phyloP scores from a whole-genome alignment of 768 basidiomycete species.

The Cantharellus cinnabarinus region DNA sequence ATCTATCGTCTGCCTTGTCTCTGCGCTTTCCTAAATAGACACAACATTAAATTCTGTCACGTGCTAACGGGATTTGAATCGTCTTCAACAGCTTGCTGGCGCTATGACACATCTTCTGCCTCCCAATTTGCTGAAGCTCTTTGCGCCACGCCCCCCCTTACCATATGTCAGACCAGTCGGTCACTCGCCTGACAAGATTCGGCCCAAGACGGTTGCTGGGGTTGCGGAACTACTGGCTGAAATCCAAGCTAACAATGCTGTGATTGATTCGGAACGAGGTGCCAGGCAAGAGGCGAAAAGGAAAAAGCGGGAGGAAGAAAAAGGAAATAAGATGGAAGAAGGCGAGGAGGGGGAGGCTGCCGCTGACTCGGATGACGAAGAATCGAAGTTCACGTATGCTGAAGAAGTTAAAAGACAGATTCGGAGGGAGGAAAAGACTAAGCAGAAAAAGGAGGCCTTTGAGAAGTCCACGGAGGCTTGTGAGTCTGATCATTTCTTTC shows the following conservation, averaged over 20 bases:
- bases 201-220: constrained; percentile 46
- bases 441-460: constrained; percentile 54
- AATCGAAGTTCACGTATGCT: constrained; percentile 57
- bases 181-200: constrained; percentile 58
- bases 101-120: constrained; percentile 62
- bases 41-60: too few species aligned
- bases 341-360: constrained; percentile 26
- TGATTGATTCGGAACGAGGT: constrained; percentile 20
- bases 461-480: constrained; percentile 70
- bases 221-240: constrained; percentile 55
- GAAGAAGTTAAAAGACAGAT: constrained; percentile 70
- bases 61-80: neutral
- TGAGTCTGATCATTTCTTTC: constrained; percentile 19
- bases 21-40: too few species aligned
- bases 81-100: neutral
- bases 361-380: constrained; percentile 12
- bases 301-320: constrained; percentile 21
- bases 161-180: constrained; percentile 74
- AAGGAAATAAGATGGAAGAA: constrained; percentile 38
- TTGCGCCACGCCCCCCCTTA: constrained; percentile 79
- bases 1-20: too few species aligned
- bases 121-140: constrained; percentile 89
- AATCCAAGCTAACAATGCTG: constrained; percentile 61
- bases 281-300: constrained; percentile 4
- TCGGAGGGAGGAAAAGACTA: constrained; percentile 56